Conservation (phyloP, 2,329 filamentous ascomycete genomes). For the Nothopassalora personata region DNA sequence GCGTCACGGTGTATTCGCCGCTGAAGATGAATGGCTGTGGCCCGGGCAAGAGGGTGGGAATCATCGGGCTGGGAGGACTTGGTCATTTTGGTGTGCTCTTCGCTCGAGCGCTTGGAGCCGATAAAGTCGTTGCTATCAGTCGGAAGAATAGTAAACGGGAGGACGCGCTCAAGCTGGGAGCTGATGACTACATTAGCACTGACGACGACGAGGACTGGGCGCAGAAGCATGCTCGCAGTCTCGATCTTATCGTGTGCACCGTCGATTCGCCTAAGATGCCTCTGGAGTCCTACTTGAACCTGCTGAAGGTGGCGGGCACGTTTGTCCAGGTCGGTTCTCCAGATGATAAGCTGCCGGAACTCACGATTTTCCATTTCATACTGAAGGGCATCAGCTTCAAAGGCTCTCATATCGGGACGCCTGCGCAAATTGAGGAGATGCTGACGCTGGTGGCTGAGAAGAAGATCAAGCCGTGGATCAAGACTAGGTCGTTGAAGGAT, state of each 20-base stretch:
- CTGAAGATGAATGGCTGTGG: constrained; percentile 62
- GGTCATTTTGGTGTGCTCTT: constrained; percentile 64
- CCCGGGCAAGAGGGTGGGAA: constrained; percentile 64
- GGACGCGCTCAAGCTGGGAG: constrained; percentile 58
- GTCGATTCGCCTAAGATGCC: constrained; percentile 59
- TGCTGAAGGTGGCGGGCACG: constrained; percentile 55
- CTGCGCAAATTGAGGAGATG: constrained; percentile 57
- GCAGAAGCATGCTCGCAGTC: constrained; percentile 45
- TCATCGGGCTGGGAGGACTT: constrained; percentile 64
- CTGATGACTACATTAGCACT: constrained; percentile 53
- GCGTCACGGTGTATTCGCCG: constrained; percentile 67
- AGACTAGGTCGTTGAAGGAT: constrained; percentile 54
- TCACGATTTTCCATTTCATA: constrained; percentile 56
- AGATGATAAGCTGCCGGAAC: constrained; percentile 49
- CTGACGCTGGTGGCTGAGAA: constrained; percentile 54
- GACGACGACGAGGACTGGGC: constrained; percentile 55
- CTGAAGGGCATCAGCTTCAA: constrained; percentile 46
- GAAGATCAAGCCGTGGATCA: constrained; percentile 56
- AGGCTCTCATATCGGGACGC: constrained; percentile 46
- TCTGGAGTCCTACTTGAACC: constrained; percentile 53
- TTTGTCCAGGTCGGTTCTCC: constrained; percentile 64
- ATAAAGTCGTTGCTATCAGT: constrained; percentile 60
- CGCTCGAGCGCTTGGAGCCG: constrained; percentile 63
- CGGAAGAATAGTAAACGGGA: constrained; percentile 54
- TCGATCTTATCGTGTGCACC: constrained; percentile 57